Evolutionary conservation across 208 protist genomes (phyloP).

Genomic region (Leptomonas seymouri): DNA sequence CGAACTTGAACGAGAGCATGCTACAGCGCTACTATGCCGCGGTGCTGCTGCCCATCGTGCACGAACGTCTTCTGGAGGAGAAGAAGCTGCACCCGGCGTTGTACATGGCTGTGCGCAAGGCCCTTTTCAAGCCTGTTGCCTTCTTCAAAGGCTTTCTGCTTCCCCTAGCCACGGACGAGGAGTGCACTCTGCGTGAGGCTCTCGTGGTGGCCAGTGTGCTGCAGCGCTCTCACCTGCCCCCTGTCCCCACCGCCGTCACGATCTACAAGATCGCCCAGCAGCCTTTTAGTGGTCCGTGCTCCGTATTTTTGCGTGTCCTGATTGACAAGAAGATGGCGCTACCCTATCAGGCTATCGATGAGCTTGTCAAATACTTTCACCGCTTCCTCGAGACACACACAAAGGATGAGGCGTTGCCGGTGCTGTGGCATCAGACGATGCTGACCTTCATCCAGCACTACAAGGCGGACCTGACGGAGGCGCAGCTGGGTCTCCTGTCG

Average conservation of each 20-base stretch:
- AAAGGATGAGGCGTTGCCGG: constrained; percentile 89
- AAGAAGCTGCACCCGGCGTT: constrained; percentile 98
- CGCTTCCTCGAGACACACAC: constrained; percentile 84
- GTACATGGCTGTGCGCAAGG: constrained; percentile 98
- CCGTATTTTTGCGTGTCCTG: constrained; percentile 95
- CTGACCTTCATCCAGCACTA: constrained; percentile 94
- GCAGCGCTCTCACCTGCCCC: constrained; percentile 91
- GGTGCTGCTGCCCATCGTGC: constrained; percentile 97
- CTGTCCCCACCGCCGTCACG: constrained; percentile 91
- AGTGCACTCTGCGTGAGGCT: constrained; percentile 96
- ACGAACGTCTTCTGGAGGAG: constrained; percentile 74
- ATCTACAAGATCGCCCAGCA: constrained; percentile 95
- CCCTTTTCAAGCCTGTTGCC: constrained; percentile 98
- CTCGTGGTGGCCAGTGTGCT: constrained; percentile 95
- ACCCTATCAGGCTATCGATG: constrained; percentile 95
- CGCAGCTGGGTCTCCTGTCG: constrained; percentile 72
- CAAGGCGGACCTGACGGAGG: constrained; percentile 81
- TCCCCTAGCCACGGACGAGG: constrained; percentile 94
- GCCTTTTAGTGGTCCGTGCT: constrained; percentile 90
- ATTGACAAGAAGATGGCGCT: constrained; percentile 99
- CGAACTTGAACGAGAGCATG: constrained; percentile 97
- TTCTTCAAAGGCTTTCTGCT: constrained; percentile 99
- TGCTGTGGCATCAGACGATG: constrained; percentile 98
- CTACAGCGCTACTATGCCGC: constrained; percentile 97
- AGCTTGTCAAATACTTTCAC: constrained; percentile 96